These are phyloP conservation scores for Plicaturopsis crispa DNA, from an alignment of 768 basidiomycete species.

Conservation along the genomic window DNA sequence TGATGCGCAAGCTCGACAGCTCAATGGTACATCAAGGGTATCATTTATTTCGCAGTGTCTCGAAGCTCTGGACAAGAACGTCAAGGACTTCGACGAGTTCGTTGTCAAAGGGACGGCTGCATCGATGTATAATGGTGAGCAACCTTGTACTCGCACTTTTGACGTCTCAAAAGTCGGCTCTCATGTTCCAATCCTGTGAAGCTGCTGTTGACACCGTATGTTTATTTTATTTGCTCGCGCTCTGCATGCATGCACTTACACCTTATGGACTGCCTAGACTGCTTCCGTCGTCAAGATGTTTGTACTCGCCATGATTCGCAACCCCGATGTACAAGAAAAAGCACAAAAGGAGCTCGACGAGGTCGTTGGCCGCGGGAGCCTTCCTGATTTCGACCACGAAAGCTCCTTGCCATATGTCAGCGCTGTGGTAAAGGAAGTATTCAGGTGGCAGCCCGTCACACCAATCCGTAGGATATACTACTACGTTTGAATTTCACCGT, in stretches of 20 bases:
- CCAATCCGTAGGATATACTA: slow-evolving; percentile 3
- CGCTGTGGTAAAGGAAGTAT: slow-evolving; percentile 15
- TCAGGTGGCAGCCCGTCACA: slow-evolving; percentile 12
- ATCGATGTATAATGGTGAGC: neutral
- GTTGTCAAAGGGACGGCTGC: slow-evolving; percentile 1
- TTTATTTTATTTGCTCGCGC: neutral
- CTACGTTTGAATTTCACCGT: neutral
- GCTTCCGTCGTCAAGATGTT: slow-evolving; percentile 8
- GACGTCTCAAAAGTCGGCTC: neutral
- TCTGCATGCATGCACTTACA: neutral
- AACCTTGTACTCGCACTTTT: neutral
- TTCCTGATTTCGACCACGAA: slow-evolving; percentile 16
- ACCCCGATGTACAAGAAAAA: slow-evolving; percentile 9
- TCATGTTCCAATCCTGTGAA: neutral
- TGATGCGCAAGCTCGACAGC: slow-evolving; percentile 9
- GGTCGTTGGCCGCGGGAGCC: slow-evolving; percentile 8
- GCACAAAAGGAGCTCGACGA: slow-evolving; percentile 20
- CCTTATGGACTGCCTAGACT: slow-evolving; percentile 5
- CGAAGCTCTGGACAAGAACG: slow-evolving; percentile 2
- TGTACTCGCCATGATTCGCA: slow-evolving; percentile 12
- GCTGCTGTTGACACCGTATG: slow-evolving; percentile 6
- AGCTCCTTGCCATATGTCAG: slow-evolving; percentile 13
- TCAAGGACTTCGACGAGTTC: neutral
- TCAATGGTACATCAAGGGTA: slow-evolving; percentile 1
- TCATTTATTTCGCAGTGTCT: neutral